phyloP scores from a whole-genome alignment of 1,139 yeast genomes.

The Schizosaccharomyces versatilis region DNA sequence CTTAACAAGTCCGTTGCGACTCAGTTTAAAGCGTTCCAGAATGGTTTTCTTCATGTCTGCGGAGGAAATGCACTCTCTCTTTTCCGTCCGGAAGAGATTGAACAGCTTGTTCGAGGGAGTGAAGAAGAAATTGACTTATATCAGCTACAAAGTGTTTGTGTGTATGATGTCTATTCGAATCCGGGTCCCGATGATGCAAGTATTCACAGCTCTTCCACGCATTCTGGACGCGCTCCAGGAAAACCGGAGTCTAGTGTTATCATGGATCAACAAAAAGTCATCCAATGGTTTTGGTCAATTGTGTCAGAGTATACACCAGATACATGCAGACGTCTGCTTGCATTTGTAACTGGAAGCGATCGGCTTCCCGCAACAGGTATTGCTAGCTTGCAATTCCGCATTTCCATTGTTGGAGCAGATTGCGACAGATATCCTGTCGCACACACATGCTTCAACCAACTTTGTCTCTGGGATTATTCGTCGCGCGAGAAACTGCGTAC shows the following conservation, averaged over 20 bases:
- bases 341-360: conserved; percentile 77
- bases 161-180: conserved; percentile 22
- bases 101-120: conserved; percentile 57
- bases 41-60: conserved; percentile 54
- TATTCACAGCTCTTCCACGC: neutral
- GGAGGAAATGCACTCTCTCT: conserved; percentile 63
- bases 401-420: conserved; percentile 33
- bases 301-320: conserved; percentile 26
- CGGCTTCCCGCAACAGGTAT: conserved; percentile 77
- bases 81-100: conserved; percentile 64
- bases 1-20: conserved; percentile 31
- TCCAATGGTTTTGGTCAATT: conserved; percentile 74
- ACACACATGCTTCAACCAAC: conserved; percentile 83
- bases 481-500: conserved; percentile 29
- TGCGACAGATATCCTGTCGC: conserved; percentile 47
- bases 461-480: conserved; percentile 49
- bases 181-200: conserved; percentile 14
- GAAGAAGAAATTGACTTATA: conserved; percentile 45
- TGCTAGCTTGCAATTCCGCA: conserved; percentile 46
- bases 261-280: neutral
- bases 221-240: neutral
- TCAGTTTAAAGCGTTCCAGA: conserved; percentile 36
- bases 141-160: conserved; percentile 46
- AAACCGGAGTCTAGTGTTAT: neutral
- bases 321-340: conserved; percentile 40